phyloP scores from a whole-genome alignment of 768 basidiomycete species.

The Albatrellus ellisii region DNA sequence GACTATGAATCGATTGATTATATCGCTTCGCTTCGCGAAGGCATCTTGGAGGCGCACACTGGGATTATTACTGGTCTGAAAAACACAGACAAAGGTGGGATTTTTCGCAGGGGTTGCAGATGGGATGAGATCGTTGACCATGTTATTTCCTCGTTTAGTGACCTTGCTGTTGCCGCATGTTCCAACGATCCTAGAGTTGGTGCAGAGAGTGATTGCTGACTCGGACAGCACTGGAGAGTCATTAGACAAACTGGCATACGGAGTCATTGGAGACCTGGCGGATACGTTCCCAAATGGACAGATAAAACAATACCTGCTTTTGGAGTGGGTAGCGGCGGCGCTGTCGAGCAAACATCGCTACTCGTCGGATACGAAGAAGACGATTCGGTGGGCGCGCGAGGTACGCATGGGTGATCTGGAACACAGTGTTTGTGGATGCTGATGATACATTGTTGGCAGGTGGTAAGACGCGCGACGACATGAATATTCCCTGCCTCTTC shows the following conservation, averaged over 20 bases:
- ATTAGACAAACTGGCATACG: conserved; percentile 62
- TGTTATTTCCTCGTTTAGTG: conserved; percentile 19
- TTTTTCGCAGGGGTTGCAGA: neutral
- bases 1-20: conserved; percentile 92
- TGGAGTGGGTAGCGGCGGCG: conserved; percentile 67
- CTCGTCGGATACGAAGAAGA: conserved; percentile 72
- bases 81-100: conserved; percentile 60
- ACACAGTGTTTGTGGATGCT: conserved; percentile 5
- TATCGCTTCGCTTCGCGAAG: conserved; percentile 79
- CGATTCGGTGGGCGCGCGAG: conserved; percentile 89
- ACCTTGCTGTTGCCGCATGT: conserved; percentile 57
- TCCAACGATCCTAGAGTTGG: conserved; percentile 63
- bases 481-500: conserved; percentile 1
- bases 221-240: conserved; percentile 80
- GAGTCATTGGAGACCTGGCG: conserved; percentile 87
- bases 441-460: conserved; percentile 25
- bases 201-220: conserved; percentile 62
- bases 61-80: conserved; percentile 89
- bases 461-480: conserved; percentile 63
- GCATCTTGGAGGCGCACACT: conserved; percentile 93
- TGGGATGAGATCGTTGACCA: neutral
- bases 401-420: conserved; percentile 27
- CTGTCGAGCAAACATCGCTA: conserved; percentile 64
- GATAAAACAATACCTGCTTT: conserved; percentile 65
- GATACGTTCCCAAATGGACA: conserved; percentile 75